Base-by-base conservation (phyloP, 176 grass and related monocot species). In the Alopecurus myosuroides region DNA sequence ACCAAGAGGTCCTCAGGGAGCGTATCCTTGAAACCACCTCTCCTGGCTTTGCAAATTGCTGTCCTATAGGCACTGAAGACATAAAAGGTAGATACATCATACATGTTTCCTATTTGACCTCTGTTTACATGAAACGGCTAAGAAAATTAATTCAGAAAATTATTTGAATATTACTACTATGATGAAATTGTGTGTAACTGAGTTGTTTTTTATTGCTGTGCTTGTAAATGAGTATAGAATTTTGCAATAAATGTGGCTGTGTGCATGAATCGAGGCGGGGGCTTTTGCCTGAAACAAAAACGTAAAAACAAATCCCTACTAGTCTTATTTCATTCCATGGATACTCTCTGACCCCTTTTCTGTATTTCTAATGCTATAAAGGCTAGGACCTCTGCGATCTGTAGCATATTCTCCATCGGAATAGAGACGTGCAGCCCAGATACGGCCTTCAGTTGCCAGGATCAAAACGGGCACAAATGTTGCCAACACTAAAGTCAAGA, bases 1-100 rank as follows among this genome's bases (percentile, higher is more conserved):
- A 91, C 89, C 81, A 98, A 87, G 42, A 98, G 93, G 68, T 98
- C 97, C 76, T 96, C 91, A 14, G 97, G 80, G 15, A 73, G 90
- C 10, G 93, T 92, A 84, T 95, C 93, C 88, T 96, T 98, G 82
- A 98, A 98, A 58, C 93, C 81, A 4, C 97, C 97, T 88, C 83
- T 85, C 66, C 77, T 98, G 74, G 93, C 87, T 60, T 95, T 98
- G 93, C 93, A 98, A 78, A 98, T 96, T 34, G 97, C 89, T 20
- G 93, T 98, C 86, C 93, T 91, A 77, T 86, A 98, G 83, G 97
- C 97, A 68, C 97, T 98, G 75, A 56, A 77, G 37, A 80, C 76
- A 90, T 56, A 81, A 65, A 91, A 63, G 76, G 67, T 80, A 74
- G 28, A 62, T n/a, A 29, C n/a, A 26, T 62, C 35, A 60, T 52